Evolutionary conservation across 306 rosid genomes (phyloP).

Genomic region (Fragaria vesca): DNA sequence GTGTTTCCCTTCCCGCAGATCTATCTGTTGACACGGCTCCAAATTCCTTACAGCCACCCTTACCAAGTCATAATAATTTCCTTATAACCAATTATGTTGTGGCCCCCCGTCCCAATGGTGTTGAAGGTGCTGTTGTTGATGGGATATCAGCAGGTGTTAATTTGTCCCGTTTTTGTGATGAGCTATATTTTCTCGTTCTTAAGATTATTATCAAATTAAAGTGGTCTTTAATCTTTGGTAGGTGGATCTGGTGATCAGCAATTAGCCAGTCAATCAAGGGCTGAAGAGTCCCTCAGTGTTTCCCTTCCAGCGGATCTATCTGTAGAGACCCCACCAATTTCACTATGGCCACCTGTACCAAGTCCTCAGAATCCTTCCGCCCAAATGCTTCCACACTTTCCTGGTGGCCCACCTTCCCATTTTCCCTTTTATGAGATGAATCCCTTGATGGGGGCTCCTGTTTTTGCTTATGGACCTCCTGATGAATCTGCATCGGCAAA

Average conservation of each 20-base stretch:
- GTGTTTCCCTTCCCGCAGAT: slow-evolving; percentile 87
- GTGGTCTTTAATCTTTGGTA: slow-evolving; percentile 31
- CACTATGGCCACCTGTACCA: slow-evolving; percentile 77
- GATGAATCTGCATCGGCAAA: slow-evolving; percentile 71
- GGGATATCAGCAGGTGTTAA: slow-evolving; percentile 56
- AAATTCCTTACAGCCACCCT: slow-evolving; percentile 69
- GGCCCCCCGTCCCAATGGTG: slow-evolving; percentile 31
- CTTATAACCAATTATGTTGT: slow-evolving; percentile 17
- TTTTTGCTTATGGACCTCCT: slow-evolving; percentile 82
- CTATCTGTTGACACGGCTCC: slow-evolving; percentile 82
- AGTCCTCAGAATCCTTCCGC: slow-evolving; percentile 70
- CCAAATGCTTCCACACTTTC: slow-evolving; percentile 83
- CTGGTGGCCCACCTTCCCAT: slow-evolving; percentile 75
- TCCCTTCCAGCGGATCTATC: slow-evolving; percentile 94
- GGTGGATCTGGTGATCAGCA: slow-evolving; percentile 65
- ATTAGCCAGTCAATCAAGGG: slow-evolving; percentile 60
- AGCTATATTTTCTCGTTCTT: not conserved
- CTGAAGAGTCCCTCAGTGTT: slow-evolving; percentile 75
- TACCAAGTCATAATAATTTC: slow-evolving; percentile 41
- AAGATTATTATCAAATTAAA: not conserved
- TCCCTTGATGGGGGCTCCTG: slow-evolving; percentile 90
- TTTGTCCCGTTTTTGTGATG: not conserved
- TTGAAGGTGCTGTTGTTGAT: slow-evolving; percentile 51
- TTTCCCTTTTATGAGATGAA: slow-evolving; percentile 95
- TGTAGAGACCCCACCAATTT: slow-evolving; percentile 83